phyloP scores from a whole-genome alignment of 2,329 filamentous ascomycete species.

The Tetracladium maxilliforme region DNA sequence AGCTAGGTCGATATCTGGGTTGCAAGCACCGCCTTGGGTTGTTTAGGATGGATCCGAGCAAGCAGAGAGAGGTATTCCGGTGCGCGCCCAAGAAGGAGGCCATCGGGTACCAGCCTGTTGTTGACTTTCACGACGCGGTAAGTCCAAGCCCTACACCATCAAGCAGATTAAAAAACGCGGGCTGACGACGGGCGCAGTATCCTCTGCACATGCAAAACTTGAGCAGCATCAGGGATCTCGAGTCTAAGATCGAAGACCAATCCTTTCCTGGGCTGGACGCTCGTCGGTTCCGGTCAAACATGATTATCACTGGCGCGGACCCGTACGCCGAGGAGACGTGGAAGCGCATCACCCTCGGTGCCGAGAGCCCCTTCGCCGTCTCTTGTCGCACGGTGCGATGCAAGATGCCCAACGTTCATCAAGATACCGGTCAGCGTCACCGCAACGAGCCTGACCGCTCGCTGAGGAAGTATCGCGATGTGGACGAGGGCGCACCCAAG shows the following conservation, averaged over 20 bases:
- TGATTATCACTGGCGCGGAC: conserved; percentile 48
- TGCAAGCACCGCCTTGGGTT: conserved; percentile 50
- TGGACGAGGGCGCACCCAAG: conserved; percentile 40
- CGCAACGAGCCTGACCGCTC: conserved; percentile 40
- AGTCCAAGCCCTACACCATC: conserved; percentile 13
- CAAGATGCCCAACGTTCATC: conserved; percentile 58
- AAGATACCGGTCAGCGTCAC: conserved; percentile 15
- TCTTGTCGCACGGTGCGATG: conserved; percentile 55
- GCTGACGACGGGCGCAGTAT: conserved; percentile 31
- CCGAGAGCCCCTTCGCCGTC: conserved; percentile 40
- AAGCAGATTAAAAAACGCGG: neutral
- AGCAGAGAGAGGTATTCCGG: conserved; percentile 41
- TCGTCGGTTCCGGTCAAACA: conserved; percentile 55
- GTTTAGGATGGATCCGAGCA: conserved; percentile 49
- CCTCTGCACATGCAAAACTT: conserved; percentile 56
- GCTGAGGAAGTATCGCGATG: conserved; percentile 39
- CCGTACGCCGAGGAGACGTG: conserved; percentile 59
- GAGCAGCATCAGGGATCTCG: conserved; percentile 45
- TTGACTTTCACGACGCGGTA: conserved; percentile 58
- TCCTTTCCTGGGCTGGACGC: conserved; percentile 37
- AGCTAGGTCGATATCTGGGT: conserved; percentile 51
- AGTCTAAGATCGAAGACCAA: conserved; percentile 37
- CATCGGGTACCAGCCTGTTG: conserved; percentile 47
- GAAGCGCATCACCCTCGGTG: conserved; percentile 38
- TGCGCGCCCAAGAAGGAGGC: conserved; percentile 42